Evolutionary conservation across 352 stramenopile genomes (phyloP).

Genomic region (Sclerospora graminicola): DNA sequence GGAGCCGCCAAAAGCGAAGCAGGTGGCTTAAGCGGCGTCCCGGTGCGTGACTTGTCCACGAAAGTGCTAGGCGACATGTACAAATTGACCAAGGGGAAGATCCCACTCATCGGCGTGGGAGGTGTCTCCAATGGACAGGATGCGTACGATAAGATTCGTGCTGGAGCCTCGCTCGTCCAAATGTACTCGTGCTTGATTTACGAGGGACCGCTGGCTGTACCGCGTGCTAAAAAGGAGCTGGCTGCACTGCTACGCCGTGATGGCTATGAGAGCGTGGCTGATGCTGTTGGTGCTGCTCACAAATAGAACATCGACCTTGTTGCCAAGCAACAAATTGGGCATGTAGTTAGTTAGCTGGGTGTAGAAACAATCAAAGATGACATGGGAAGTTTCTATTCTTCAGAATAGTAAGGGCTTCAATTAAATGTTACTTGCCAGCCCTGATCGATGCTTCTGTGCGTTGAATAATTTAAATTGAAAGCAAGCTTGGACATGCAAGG

Average conservation of each 20-base stretch:
- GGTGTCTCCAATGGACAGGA: slow-evolving; percentile 88
- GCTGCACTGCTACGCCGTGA: slow-evolving; percentile 67
- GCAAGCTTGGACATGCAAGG: too few relatives aligned
- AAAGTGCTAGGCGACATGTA: slow-evolving; percentile 94
- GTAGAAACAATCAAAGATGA: not conserved
- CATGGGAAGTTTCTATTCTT: too few relatives aligned
- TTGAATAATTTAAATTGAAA: too few relatives aligned
- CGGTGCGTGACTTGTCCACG: slow-evolving; percentile 90
- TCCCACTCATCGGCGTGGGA: slow-evolving; percentile 95
- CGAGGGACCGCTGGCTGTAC: slow-evolving; percentile 80
- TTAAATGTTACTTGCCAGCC: too few relatives aligned
- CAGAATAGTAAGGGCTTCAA: too few relatives aligned
- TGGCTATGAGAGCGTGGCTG: slow-evolving; percentile 67
- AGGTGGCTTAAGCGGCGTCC: slow-evolving; percentile 92
- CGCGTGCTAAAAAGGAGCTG: slow-evolving; percentile 85
- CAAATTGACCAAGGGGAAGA: slow-evolving; percentile 84
- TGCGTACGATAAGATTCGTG: slow-evolving; percentile 96
- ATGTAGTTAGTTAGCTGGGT: too few relatives aligned
- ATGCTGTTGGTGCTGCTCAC: slow-evolving; percentile 82
- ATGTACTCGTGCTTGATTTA: slow-evolving; percentile 93
- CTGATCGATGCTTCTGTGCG: too few relatives aligned
- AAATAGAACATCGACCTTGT: slow-evolving; percentile 39
- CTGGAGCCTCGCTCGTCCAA: slow-evolving; percentile 92
- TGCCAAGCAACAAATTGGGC: too few relatives aligned
- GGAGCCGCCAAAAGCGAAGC: slow-evolving; percentile 71